Conservation (phyloP, 2,329 filamentous ascomycete species). For the Davidsoniella neocaledoniae region DNA sequence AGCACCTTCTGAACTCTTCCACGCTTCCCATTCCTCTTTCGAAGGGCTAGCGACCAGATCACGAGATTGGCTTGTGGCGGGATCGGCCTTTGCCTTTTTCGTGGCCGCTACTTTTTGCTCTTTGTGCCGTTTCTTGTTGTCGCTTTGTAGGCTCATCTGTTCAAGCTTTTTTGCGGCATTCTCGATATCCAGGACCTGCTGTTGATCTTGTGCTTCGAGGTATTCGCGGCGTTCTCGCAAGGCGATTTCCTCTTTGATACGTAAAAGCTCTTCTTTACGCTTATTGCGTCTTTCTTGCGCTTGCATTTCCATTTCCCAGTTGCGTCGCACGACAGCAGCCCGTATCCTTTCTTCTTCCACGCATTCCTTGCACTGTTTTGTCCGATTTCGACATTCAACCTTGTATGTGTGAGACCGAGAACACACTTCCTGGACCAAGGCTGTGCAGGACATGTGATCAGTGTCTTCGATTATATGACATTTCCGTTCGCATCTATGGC, state of each 20-base stretch:
- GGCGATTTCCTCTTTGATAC: constrained; percentile 37
- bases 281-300: constrained; percentile 26
- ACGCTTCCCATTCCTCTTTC: constrained; percentile 39
- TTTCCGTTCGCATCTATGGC: constrained; percentile 39
- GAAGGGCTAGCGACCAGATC: constrained; percentile 17
- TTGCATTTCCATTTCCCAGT: constrained; percentile 33
- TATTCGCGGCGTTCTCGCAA: constrained; percentile 27
- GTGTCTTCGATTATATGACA: constrained; percentile 50
- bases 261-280: constrained; percentile 28
- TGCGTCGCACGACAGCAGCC: constrained; percentile 26
- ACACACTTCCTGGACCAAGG: constrained; percentile 30
- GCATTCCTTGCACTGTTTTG: constrained; percentile 32
- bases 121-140: neutral
- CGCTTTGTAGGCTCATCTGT: neutral
- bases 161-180: constrained; percentile 15
- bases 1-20: constrained; percentile 34
- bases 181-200: constrained; percentile 15
- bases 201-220: constrained; percentile 26
- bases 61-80: neutral
- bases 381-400: constrained; percentile 28
- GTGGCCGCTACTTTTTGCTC: neutral
- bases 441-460: constrained; percentile 24
- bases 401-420: constrained; percentile 30
- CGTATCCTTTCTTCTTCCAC: constrained; percentile 29
- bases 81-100: neutral